Evolutionary conservation across 768 basidiomycete genomes (phyloP), one percentile per base, ranked within the genome.

Genomic region (Leccinum pellstonianum): DNA sequence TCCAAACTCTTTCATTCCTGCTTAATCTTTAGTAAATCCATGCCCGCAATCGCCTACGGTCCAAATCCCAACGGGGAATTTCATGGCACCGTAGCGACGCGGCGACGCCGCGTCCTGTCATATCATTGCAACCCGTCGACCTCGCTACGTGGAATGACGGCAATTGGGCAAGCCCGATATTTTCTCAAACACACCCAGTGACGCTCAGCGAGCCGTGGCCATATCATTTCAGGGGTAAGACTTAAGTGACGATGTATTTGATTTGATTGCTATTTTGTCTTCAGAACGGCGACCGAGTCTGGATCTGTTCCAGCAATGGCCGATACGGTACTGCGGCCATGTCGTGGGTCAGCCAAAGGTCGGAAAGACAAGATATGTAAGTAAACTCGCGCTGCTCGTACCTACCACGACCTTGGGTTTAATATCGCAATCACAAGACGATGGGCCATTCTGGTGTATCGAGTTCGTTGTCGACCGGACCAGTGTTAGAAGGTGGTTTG

Each of bases 401-500:
- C 35, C 19, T 5, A 5, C 1, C 27, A 38, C 37, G 37, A 38
- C 6, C 5, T 14, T 21, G 54, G 0, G 58, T 27, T 33, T 25
- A 11, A 52, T 23, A 19, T 56, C 35, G 17, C 25, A 46, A 55
- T 49, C 41, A 56, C 65, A 85, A 81, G 73, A 76, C 47, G 73
- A 80, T 31, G 83, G 83, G 23, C 69, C 84, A 21, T 84, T 79
- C 62, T 88, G 83, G 69, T 80, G 80, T 15, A 84, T 83, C 33
- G 69, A 78, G 51, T 86, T 81, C 59, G 3, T 10, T 8, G 72
- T 77, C 51, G 71, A 50, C 67, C 25, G 27, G 19, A 57, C 31
- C 35, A 79, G 77, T 57, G 66, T 84, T 31, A 81, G 85, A 33
- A 85, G 83, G 68, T 85, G 83, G 67, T 83, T 84, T 66, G 80